Evolutionary conservation across 768 basidiomycete species (phyloP), one percentile per base, ranked within the genome.

Genomic region (Kondoa malvinella): DNA sequence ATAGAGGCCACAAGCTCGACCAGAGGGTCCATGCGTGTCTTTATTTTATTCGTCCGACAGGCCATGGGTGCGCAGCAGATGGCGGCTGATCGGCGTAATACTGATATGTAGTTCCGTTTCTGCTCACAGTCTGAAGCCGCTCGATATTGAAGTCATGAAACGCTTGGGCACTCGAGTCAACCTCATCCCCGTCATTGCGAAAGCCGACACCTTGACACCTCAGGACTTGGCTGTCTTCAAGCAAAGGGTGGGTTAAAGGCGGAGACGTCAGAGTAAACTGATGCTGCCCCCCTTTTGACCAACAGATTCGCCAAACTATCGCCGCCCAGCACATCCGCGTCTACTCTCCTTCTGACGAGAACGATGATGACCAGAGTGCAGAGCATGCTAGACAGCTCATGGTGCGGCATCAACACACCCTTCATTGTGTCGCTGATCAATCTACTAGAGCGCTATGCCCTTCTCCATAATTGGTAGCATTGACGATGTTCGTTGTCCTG

Each of bases 71-170:
- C 66, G 29, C 21, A n/a, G 58, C 12, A 16, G 34, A 34, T 26
- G 3, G 2, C 29, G 30, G 25, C 2, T 27, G 26, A 16, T 33
- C 25, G n/a, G 56, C 31, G 57, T 3, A 31, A 32, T 31, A 3
- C 25, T 16, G 29, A 63, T n/a, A n/a, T n/a, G n/a, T n/a, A n/a
- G n/a, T n/a, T n/a, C n/a, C n/a, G n/a, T n/a, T n/a, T n/a, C n/a
- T n/a, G n/a, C 21, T 1, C 34, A 32, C 73, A 91, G 91, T 0
- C 80, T 97, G 72, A 97, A 96, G 79, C 95, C 95, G 26, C 83
- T 99, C 60, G 95, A 99, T 76, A 92, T 99, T 73, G 95, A 97
- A 79, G 92, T 96, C 77, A 99, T 99, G 95, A 97, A 96, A 81
- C 88, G 92, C 68, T 86, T 99, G 25, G 94, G 95, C 50, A 92